These are phyloP conservation scores for Striga hermonthica DNA, from an alignment of 305 asterid genomes.

Conservation along the genomic window DNA sequence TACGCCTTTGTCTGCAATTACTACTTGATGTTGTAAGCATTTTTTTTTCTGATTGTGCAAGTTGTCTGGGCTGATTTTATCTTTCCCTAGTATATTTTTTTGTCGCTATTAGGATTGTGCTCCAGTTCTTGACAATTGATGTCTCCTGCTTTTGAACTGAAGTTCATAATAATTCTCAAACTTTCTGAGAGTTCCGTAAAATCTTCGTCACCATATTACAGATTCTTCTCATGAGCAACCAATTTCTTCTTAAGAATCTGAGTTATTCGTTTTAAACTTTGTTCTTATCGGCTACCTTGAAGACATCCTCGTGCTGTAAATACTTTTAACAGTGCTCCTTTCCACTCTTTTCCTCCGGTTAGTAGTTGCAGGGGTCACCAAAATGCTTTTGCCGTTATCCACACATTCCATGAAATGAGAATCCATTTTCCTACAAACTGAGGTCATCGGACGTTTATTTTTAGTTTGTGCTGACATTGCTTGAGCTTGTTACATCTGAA, in stretches of 20 bases:
- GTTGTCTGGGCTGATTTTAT: too few relatives aligned
- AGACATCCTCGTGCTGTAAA: conserved; percentile 57
- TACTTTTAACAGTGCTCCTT: conserved; percentile 36
- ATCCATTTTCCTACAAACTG: conserved; percentile 49
- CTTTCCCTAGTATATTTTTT: too few relatives aligned
- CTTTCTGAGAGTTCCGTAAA: conserved; percentile 33
- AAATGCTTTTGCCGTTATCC: conserved; percentile 37
- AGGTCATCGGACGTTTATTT: conserved; percentile 39
- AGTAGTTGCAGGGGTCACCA: conserved; percentile 47
- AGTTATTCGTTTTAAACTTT: conserved; percentile 26
- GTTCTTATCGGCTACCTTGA: conserved; percentile 58
- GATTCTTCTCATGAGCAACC: conserved; percentile 30
- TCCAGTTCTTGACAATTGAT: too few relatives aligned
- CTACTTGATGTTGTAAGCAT: too few relatives aligned
- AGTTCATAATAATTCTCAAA: too few relatives aligned
- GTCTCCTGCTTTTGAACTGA: too few relatives aligned
- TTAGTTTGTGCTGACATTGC: conserved; percentile 35
- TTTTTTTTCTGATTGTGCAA: too few relatives aligned
- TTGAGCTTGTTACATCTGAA: conserved; percentile 35
- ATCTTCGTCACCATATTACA: conserved; percentile 28
- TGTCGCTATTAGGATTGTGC: too few relatives aligned
- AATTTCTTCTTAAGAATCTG: conserved; percentile 36
- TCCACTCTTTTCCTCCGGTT: conserved; percentile 45
- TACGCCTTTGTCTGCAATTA: too few relatives aligned
- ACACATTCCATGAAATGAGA: conserved; percentile 43